Evolutionary conservation across 2,329 filamentous ascomycete species (phyloP), one percentile per base, ranked within the genome.

Genomic region (Fusarium acutatum): DNA sequence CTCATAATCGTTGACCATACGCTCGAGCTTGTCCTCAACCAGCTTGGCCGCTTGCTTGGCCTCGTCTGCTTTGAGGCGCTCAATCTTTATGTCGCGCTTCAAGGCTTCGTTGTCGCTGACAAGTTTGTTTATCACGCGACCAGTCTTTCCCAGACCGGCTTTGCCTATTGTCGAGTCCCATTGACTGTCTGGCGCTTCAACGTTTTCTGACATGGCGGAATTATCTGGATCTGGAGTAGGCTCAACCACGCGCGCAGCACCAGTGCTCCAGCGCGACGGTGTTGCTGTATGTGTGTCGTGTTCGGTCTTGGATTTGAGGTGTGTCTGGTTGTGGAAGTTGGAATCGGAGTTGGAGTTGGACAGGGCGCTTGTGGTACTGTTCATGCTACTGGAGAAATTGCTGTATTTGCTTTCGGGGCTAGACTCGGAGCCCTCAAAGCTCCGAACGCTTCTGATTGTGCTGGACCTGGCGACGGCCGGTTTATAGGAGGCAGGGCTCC

Each of bases 71-170:
- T 88, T 87, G 61, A 92, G 80, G 26, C 86, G 85, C 81, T 93
- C 91, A 64, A 92, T 88, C 77, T 92, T 86, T 64, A 93, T 85
- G 72, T 96, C 93, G 59, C 93, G 88, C 76, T 93, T 93, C 50
- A 96, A 85, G 44, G 91, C 88, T 78, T 96, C 93, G 75, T 95
- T 95, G 79, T 96, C 93, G 60, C 91, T 91, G 79, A 94, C 93
- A 60, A 96, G 88, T 78, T 91, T 90, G 82, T 96, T 94, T 81
- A 96, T 96, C 59, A 94, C 92, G 38, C 92, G 87, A 14, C 92
- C 92, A 15, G 91, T 94, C 84, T 94, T 94, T 47, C 92, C 92
- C 6, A 92, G 83, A 6, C 90, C 91, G 13, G 91, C 91, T 78
- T 92, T 91, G 74, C 91, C 91, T 50, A 93, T 88, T 7, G 91